Conservation (phyloP, 2,329 filamentous ascomycete species). For the Pyrenophora tritici-repentis region DNA sequence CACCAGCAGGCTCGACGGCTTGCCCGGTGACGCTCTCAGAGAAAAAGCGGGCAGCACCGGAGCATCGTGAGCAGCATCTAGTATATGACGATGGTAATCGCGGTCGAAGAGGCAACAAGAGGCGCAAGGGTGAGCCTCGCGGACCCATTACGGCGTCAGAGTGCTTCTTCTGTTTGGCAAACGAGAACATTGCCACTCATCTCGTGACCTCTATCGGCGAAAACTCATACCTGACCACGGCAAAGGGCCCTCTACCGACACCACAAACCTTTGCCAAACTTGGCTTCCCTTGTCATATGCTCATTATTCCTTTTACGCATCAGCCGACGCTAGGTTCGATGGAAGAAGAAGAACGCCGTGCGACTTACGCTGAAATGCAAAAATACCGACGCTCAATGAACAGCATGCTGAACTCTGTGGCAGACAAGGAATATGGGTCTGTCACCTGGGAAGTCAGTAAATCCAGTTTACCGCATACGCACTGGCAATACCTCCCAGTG, state of each 20-base stretch:
- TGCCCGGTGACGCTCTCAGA: slow-evolving; percentile 69
- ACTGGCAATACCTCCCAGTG: slow-evolving; percentile 91
- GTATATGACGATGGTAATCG: slow-evolving; percentile 45
- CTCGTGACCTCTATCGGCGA: slow-evolving; percentile 89
- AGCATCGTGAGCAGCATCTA: slow-evolving; percentile 42
- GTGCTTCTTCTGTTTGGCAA: slow-evolving; percentile 96
- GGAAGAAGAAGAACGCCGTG: slow-evolving; percentile 60
- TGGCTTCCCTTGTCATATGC: slow-evolving; percentile 79
- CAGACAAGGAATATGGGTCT: slow-evolving; percentile 67
- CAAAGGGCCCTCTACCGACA: slow-evolving; percentile 85
- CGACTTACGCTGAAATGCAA: slow-evolving; percentile 79
- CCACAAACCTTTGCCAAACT: slow-evolving; percentile 72
- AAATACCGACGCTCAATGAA: slow-evolving; percentile 79
- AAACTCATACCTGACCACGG: slow-evolving; percentile 85
- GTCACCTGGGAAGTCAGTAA: slow-evolving; percentile 94
- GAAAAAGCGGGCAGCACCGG: slow-evolving; percentile 62
- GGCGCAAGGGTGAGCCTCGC: slow-evolving; percentile 39
- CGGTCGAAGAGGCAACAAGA: slow-evolving; percentile 48
- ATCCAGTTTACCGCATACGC: slow-evolving; percentile 77
- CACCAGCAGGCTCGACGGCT: slow-evolving; percentile 73
- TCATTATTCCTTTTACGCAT: slow-evolving; percentile 89
- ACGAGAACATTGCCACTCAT: slow-evolving; percentile 80
- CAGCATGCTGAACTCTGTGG: slow-evolving; percentile 67
- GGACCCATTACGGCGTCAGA: slow-evolving; percentile 63
- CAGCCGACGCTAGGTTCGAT: slow-evolving; percentile 74